A percentile compares a stretch with the other conserved stretches of the same genome.
These are phyloP conservation scores for Skeletonema tropicum DNA, from an alignment of 108 stramenopile species.

Conservation along the genomic window DNA sequence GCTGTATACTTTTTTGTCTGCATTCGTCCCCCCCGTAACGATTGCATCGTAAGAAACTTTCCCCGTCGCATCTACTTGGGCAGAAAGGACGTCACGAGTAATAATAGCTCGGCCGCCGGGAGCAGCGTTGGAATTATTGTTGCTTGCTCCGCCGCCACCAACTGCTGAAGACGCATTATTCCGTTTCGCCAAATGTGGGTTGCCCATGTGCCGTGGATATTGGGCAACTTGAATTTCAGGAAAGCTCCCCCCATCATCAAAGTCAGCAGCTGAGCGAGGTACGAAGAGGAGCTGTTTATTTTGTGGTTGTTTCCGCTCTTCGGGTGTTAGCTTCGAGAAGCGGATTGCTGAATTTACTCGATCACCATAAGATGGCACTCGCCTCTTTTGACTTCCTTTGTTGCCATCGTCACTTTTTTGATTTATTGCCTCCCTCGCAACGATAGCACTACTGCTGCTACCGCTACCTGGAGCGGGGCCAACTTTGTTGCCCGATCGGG, in stretches of 20 bases:
- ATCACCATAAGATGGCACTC: slow-evolving; percentile 74
- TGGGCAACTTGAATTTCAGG: slow-evolving; percentile 99
- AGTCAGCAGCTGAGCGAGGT: slow-evolving; percentile 88
- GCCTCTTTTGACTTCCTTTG: slow-evolving; percentile 13
- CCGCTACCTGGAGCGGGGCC: slow-evolving; percentile 16
- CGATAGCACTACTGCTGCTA: slow-evolving; percentile 9
- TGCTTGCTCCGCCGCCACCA: slow-evolving; percentile 13
- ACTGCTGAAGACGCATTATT: slow-evolving; percentile 1
- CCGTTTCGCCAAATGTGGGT: slow-evolving; percentile 68
- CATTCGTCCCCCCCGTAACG: slow-evolving; percentile 93
- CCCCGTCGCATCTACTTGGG: slow-evolving; percentile 88
- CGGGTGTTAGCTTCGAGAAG: slow-evolving; percentile 62
- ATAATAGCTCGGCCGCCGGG: slow-evolving; percentile 74
- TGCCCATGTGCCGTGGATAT: slow-evolving; percentile 98
- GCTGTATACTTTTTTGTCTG: slow-evolving; percentile 88
- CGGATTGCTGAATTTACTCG: slow-evolving; percentile 74
- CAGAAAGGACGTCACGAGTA: slow-evolving; percentile 86
- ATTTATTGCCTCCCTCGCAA: not conserved
- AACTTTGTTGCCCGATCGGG: slow-evolving; percentile 42
- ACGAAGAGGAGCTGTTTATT: slow-evolving; percentile 80
- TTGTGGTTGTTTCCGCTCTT: slow-evolving; percentile 55
- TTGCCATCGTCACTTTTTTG: not conserved
- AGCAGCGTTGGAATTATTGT: slow-evolving; percentile 8
- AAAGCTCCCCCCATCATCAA: slow-evolving; percentile 98
- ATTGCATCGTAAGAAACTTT: slow-evolving; percentile 94